Percentiles rank a stretch among this genome's conserved stretches.
These are phyloP conservation scores for Nakaseomyces kungkrabaensis DNA, from an alignment of 1,139 yeast species.

Conservation along the genomic window DNA sequence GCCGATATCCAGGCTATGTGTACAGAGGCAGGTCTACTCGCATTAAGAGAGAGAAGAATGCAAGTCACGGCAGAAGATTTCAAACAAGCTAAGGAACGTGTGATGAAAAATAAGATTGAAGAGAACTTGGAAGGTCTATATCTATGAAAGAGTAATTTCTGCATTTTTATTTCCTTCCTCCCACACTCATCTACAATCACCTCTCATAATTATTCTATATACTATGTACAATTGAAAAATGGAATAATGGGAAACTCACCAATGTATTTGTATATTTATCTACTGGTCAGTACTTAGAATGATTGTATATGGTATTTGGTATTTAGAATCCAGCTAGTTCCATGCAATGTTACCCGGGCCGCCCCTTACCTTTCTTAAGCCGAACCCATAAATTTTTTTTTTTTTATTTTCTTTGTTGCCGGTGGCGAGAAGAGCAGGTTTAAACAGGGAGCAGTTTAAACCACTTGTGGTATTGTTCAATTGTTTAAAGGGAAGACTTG, in stretches of 20 bases:
- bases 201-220: neutral
- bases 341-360: too few species aligned
- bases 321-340: too few species aligned
- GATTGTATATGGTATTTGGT: too few species aligned
- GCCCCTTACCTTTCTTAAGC: too few species aligned
- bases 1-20: conserved; percentile 98
- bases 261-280: too few species aligned
- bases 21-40: conserved; percentile 94
- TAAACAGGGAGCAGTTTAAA: too few species aligned
- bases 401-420: neutral
- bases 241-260: too few species aligned
- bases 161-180: neutral
- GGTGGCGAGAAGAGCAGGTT: neutral
- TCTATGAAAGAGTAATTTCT: conserved; percentile 35
- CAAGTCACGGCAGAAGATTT: conserved; percentile 94
- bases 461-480: too few species aligned
- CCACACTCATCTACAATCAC: neutral
- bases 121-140: conserved; percentile 94
- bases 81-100: conserved; percentile 90
- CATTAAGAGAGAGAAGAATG: conserved; percentile 96
- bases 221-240: too few species aligned
- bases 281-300: too few species aligned
- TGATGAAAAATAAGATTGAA: conserved; percentile 93
- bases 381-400: too few species aligned
- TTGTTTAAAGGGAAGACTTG: too few species aligned